Conservation (phyloP, 768 basidiomycete genomes). For the Tricholoma sp. region DNA sequence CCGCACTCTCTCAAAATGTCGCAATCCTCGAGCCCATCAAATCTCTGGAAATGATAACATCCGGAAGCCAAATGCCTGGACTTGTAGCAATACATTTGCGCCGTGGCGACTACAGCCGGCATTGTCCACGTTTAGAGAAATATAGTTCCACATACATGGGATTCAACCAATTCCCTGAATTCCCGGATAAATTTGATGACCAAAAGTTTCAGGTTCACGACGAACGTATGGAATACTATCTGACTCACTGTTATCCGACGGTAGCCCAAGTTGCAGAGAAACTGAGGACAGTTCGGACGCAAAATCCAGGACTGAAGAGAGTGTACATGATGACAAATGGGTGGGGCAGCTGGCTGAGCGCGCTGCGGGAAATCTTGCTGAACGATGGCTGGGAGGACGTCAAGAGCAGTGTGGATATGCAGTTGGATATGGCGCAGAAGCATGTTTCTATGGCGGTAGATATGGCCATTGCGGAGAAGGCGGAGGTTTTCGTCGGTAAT, state of each 20-base stretch:
- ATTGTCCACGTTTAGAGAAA: slow-evolving; percentile 40
- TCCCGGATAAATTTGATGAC: slow-evolving; percentile 41
- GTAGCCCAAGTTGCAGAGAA: slow-evolving; percentile 43
- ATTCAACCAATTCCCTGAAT: slow-evolving; percentile 47
- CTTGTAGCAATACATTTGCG: slow-evolving; percentile 40
- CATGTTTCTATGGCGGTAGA: slow-evolving; percentile 57
- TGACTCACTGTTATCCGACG: slow-evolving; percentile 48
- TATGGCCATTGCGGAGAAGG: slow-evolving; percentile 62
- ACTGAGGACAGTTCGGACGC: slow-evolving; percentile 27
- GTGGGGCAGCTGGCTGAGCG: slow-evolving; percentile 40
- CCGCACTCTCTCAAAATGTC: slow-evolving; percentile 1
- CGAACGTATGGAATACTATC: slow-evolving; percentile 30
- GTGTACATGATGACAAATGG: slow-evolving; percentile 69
- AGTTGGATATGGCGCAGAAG: slow-evolving; percentile 48
- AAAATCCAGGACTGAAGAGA: slow-evolving; percentile 31
- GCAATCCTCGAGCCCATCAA: background rate
- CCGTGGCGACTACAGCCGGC: slow-evolving; percentile 48
- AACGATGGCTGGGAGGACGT: slow-evolving; percentile 42
- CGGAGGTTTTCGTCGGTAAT: slow-evolving; percentile 65
- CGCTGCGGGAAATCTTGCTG: slow-evolving; percentile 37
- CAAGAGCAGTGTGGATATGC: slow-evolving; percentile 49
- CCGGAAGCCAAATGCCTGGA: slow-evolving; percentile 7
- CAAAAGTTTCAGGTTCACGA: slow-evolving; percentile 10
- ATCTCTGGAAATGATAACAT: slow-evolving; percentile 4
- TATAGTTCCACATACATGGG: slow-evolving; percentile 40